phyloP scores from a whole-genome alignment of 257 asterid species.

The Henckelia pumila region DNA sequence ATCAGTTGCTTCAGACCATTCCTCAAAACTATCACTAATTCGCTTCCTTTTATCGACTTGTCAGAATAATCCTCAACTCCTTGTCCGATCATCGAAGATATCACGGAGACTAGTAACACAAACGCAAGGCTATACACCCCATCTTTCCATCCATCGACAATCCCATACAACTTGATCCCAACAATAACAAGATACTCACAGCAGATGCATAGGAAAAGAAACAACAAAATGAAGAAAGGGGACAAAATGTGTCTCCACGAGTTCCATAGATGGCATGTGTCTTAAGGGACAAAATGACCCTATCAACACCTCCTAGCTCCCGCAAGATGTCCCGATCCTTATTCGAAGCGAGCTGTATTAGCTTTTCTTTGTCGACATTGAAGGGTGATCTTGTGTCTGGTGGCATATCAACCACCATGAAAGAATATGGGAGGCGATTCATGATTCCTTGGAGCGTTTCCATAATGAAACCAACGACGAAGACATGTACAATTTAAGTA shows the following conservation, averaged over 20 bases:
- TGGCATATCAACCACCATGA: not conserved
- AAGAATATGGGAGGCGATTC: no score
- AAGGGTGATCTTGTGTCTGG: not conserved
- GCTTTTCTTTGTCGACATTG: not conserved
- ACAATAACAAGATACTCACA: not conserved
- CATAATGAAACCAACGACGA: no score
- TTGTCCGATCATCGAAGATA: not conserved
- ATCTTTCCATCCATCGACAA: not conserved
- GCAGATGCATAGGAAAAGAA: not conserved
- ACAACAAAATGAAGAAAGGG: no score
- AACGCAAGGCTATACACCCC: not conserved
- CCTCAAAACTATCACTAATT: constrained; percentile 18
- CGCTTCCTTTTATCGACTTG: not conserved
- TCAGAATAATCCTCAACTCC: not conserved
- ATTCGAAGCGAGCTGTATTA: not conserved
- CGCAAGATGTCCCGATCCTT: not conserved
- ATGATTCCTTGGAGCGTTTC: no score
- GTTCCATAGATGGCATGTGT: no score
- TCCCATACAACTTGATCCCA: not conserved
- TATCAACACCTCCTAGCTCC: no score
- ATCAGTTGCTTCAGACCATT: not conserved
- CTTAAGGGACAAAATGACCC: no score
- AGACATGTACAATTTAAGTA: no score
- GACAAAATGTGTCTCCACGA: no score
- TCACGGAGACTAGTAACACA: not conserved